A percentile compares a stretch with the other conserved stretches of the same genome.
Conservation (phyloP, 225 moss, liverwort and hornwort genomes). For the Physcomitrellopsis africana region DNA sequence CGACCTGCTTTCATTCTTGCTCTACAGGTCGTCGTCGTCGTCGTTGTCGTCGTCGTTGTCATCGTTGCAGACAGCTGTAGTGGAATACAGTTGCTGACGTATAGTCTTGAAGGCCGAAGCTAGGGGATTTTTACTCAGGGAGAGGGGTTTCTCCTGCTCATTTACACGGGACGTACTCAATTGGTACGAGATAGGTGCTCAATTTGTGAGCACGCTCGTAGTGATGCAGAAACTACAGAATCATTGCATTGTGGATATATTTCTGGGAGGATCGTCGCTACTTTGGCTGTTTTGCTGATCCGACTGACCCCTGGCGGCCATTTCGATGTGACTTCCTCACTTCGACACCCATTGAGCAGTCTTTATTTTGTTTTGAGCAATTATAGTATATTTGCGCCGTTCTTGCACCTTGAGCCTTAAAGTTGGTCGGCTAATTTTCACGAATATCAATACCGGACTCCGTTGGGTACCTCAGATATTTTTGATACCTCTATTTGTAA, state of each 20-base stretch:
- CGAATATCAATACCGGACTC: constrained; percentile 16
- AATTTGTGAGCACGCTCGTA: background rate
- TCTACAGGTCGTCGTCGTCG: too few species aligned
- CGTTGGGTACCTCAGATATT: background rate
- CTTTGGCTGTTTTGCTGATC: background rate
- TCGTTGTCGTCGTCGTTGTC: too few species aligned
- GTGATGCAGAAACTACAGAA: background rate
- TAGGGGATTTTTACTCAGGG: too few species aligned
- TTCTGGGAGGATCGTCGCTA: background rate
- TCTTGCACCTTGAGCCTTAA: background rate
- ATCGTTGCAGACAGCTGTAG: too few species aligned
- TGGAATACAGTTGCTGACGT: too few species aligned
- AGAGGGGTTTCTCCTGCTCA: too few species aligned
- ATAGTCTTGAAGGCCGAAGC: too few species aligned
- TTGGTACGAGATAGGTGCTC: background rate
- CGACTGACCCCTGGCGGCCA: background rate
- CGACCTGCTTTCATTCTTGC: background rate
- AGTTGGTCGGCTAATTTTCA: constrained; percentile 2
- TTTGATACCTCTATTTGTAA: background rate
- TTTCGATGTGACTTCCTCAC: background rate
- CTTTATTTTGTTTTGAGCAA: background rate
- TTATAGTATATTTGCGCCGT: background rate
- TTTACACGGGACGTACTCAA: background rate
- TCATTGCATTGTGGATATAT: constrained; percentile 8
- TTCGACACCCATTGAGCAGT: background rate